Evolutionary conservation across 2,329 filamentous ascomycete genomes (phyloP).

Genomic region (Lizonia empirigonia): DNA sequence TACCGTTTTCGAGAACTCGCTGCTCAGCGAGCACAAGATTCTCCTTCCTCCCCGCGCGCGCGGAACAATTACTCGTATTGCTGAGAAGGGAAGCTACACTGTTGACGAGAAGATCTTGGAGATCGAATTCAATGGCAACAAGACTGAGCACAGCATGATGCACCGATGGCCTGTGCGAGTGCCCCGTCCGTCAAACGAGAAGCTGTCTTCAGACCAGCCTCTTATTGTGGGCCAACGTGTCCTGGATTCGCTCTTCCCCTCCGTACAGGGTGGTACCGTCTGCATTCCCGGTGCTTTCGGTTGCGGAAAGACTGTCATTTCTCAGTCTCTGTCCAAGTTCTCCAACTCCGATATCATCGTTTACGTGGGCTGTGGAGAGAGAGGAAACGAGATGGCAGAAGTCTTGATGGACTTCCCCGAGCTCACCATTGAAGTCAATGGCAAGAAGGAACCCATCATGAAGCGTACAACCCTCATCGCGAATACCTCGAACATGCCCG

Average conservation of each 20-base stretch:
- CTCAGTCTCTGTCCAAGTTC: constrained; percentile 98
- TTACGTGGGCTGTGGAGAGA: constrained; percentile 90
- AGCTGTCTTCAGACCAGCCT: constrained; percentile 83
- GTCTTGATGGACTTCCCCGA: constrained; percentile 99
- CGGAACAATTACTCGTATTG: constrained; percentile 90
- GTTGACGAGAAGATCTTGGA: constrained; percentile 94
- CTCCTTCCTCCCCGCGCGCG: constrained; percentile 86
- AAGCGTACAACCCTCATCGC: constrained; percentile 98
- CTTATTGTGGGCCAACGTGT: constrained; percentile 98
- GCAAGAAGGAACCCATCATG: constrained; percentile 98
- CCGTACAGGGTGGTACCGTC: constrained; percentile 95
- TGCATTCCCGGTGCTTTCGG: constrained; percentile 98
- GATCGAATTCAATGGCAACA: constrained; percentile 95
- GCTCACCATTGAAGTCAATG: constrained; percentile 91
- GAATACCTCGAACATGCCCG: constrained; percentile 99
- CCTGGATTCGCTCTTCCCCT: constrained; percentile 92
- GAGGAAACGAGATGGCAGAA: constrained; percentile 99
- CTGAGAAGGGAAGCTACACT: constrained; percentile 88
- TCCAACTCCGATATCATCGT: constrained; percentile 99
- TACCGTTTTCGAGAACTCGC: constrained; percentile 92
- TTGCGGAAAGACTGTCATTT: constrained; percentile 99
- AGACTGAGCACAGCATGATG: constrained; percentile 96
- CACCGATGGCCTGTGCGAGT: constrained; percentile 98
- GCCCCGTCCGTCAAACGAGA: constrained; percentile 89
- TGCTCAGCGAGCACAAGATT: constrained; percentile 92